Percentiles rank a stretch among this genome's conserved stretches.
These are phyloP conservation scores for Trichomonas tenax DNA, from an alignment of 208 protist species.

Conservation along the genomic window DNA sequence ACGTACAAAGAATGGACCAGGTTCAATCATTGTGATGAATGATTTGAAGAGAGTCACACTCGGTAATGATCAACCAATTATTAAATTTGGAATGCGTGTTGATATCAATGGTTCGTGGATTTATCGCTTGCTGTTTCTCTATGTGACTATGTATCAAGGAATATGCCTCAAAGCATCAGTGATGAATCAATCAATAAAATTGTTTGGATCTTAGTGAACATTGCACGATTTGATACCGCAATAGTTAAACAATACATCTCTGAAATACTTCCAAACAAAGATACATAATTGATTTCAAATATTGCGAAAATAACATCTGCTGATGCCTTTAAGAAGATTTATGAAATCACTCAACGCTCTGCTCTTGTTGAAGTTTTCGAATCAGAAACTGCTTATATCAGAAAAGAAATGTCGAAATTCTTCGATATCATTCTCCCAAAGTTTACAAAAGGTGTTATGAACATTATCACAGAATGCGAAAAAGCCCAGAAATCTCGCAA, in stretches of 20 bases:
- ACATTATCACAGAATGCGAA: not conserved
- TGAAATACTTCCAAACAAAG: not conserved
- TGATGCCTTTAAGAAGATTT: not conserved
- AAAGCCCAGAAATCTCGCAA: not conserved
- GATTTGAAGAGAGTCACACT: not conserved
- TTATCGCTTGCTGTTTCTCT: not conserved
- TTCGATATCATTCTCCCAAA: not conserved
- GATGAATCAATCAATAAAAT: not conserved
- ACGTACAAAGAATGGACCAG: not conserved
- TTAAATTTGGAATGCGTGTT: not conserved
- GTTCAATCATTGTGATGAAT: not conserved
- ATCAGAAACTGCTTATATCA: not conserved
- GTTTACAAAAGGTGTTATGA: not conserved
- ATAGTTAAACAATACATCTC: not conserved
- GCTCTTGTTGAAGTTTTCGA: not conserved
- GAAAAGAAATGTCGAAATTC: not conserved
- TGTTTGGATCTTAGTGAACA: not conserved
- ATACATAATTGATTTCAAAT: not conserved
- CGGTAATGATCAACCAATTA: not conserved
- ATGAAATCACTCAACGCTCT: not conserved
- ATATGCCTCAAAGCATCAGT: not conserved
- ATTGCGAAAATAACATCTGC: not conserved
- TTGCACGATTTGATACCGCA: not conserved
- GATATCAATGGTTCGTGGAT: not conserved
- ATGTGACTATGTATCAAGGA: not conserved